These are phyloP conservation scores for Isatis tinctoria DNA, from an alignment of 345 rosid genomes.

Conservation along the genomic window DNA sequence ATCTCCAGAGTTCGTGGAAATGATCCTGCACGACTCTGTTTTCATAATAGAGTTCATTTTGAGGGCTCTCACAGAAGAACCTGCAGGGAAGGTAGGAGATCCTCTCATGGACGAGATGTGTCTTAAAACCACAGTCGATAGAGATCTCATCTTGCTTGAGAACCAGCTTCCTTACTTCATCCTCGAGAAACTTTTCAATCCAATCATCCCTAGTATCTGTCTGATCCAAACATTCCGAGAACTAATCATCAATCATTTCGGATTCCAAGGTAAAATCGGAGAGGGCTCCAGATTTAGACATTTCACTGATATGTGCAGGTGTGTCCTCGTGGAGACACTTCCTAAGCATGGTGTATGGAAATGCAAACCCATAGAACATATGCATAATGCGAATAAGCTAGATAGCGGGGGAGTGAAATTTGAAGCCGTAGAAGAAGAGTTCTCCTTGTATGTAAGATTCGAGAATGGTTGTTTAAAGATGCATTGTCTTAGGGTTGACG, in stretches of 20 bases:
- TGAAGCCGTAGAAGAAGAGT: neutral
- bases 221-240: neutral
- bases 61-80: neutral
- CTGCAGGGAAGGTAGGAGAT: neutral
- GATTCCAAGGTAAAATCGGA: neutral
- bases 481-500: neutral
- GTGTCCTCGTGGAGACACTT: neutral
- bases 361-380: neutral
- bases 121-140: neutral
- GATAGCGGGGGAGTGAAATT: neutral
- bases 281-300: neutral
- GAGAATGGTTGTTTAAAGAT: neutral
- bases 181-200: neutral
- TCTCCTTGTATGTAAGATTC: neutral
- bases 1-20: conserved; percentile 6
- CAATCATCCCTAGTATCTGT: neutral
- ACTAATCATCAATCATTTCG: neutral
- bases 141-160: conserved; percentile 23
- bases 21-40: conserved; percentile 26
- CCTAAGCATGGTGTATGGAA: neutral
- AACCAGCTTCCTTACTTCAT: conserved; percentile 28
- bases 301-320: too few species aligned
- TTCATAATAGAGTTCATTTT: conserved; percentile 8
- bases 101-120: neutral
- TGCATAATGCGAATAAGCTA: neutral